Evolutionary conservation across 2,329 filamentous ascomycete genomes (phyloP).

Genomic region (Xylaria sp.): DNA sequence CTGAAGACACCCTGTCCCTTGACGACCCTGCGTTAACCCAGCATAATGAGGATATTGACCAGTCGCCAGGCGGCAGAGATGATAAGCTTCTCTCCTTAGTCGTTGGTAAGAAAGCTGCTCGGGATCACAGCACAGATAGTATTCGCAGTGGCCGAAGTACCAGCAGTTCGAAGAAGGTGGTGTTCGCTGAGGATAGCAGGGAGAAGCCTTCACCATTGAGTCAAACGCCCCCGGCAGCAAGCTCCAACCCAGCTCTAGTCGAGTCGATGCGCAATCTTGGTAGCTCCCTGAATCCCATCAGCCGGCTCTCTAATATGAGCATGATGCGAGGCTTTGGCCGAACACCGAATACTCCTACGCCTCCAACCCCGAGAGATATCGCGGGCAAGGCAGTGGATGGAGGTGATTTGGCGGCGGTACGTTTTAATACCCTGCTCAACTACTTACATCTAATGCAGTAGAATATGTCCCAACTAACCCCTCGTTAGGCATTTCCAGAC

Average conservation of each 20-base stretch:
- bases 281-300: slow-evolving; percentile 84
- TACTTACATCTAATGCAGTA: slow-evolving; percentile 2
- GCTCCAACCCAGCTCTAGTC: slow-evolving; percentile 70
- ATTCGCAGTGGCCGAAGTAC: slow-evolving; percentile 71
- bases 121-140: slow-evolving; percentile 84
- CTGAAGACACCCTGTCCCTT: slow-evolving; percentile 69
- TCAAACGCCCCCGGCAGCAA: slow-evolving; percentile 48
- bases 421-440: slow-evolving; percentile 37
- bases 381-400: slow-evolving; percentile 57
- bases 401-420: slow-evolving; percentile 68
- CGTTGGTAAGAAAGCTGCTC: slow-evolving; percentile 67
- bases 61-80: slow-evolving; percentile 55
- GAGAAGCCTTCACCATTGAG: slow-evolving; percentile 52
- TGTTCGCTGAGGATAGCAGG: slow-evolving; percentile 60
- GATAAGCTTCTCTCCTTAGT: slow-evolving; percentile 78
- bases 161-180: slow-evolving; percentile 68
- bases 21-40: slow-evolving; percentile 66
- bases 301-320: slow-evolving; percentile 77
- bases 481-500: slow-evolving; percentile 68
- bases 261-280: slow-evolving; percentile 86
- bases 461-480: slow-evolving; percentile 10
- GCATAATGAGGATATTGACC: slow-evolving; percentile 55
- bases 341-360: slow-evolving; percentile 55
- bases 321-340: slow-evolving; percentile 81
- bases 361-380: slow-evolving; percentile 54